Conservation (phyloP, 768 basidiomycete species). For the Amanita pallidorosea region DNA sequence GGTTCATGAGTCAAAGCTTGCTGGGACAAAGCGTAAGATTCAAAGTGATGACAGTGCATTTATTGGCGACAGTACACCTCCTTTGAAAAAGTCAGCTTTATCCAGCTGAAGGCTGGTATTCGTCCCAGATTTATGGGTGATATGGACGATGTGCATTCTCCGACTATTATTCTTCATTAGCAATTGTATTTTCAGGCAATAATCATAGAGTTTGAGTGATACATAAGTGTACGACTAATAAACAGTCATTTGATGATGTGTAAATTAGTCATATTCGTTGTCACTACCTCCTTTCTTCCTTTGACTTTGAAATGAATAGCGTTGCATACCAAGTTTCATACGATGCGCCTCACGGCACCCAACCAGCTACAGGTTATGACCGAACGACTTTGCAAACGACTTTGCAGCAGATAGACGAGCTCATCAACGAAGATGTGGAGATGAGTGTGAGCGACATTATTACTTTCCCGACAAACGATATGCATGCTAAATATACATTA, state of each 20-base stretch:
- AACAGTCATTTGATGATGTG: background rate
- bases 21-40: slow-evolving; percentile 71
- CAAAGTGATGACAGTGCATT: slow-evolving; percentile 34
- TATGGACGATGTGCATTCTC: slow-evolving; percentile 1
- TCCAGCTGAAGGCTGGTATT: slow-evolving; percentile 14
- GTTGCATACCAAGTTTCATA: background rate
- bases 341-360: background rate
- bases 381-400: slow-evolving; percentile 15
- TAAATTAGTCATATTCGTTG: background rate
- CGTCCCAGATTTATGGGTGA: background rate
- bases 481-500: background rate
- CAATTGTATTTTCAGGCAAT: slow-evolving; percentile 16
- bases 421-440: slow-evolving; percentile 59
- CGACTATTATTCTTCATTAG: slow-evolving; percentile 4
- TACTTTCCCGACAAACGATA: slow-evolving; percentile 1
- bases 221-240: background rate
- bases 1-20: slow-evolving; percentile 40
- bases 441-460: slow-evolving; percentile 41
- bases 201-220: background rate
- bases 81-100: slow-evolving; percentile 57
- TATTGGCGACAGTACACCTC: slow-evolving; percentile 43
- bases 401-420: slow-evolving; percentile 39
- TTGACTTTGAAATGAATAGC: too few relatives aligned
- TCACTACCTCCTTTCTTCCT: background rate
- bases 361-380: background rate